phyloP scores from a whole-genome alignment of 306 rosid genomes.

The Malus asiatica region DNA sequence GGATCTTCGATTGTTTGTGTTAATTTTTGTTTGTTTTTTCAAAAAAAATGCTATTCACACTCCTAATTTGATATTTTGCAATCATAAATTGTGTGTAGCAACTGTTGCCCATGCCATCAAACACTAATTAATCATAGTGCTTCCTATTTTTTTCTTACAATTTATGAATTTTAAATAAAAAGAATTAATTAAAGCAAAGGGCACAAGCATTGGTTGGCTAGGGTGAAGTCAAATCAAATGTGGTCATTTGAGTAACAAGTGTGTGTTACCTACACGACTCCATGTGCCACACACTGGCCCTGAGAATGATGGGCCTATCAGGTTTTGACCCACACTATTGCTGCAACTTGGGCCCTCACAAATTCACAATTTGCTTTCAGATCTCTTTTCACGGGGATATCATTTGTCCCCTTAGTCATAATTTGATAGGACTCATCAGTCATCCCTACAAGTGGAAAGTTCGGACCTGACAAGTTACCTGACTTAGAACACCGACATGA shows the following conservation, averaged over 20 bases:
- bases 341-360: not conserved
- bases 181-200: slow-evolving; percentile 3
- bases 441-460: not conserved
- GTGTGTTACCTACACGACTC: slow-evolving; percentile 17
- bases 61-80: not conserved
- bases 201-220: slow-evolving; percentile 15
- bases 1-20: not conserved
- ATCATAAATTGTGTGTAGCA: not conserved
- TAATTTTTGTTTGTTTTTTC: not conserved
- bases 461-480: not conserved
- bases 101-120: not conserved
- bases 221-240: slow-evolving; percentile 11
- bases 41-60: not conserved
- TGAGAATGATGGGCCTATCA: slow-evolving; percentile 8
- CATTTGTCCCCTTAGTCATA: not conserved
- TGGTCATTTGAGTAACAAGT: not conserved
- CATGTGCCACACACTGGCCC: slow-evolving; percentile 16
- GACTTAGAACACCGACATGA: not conserved
- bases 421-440: not conserved
- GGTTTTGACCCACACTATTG: not conserved
- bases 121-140: not conserved
- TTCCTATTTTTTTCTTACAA: not conserved
- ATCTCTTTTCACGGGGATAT: not conserved
- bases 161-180: not conserved
- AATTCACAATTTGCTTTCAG: not conserved